Conservation (phyloP, 2,329 filamentous ascomycete genomes). For the Rachicladosporium sp. region DNA sequence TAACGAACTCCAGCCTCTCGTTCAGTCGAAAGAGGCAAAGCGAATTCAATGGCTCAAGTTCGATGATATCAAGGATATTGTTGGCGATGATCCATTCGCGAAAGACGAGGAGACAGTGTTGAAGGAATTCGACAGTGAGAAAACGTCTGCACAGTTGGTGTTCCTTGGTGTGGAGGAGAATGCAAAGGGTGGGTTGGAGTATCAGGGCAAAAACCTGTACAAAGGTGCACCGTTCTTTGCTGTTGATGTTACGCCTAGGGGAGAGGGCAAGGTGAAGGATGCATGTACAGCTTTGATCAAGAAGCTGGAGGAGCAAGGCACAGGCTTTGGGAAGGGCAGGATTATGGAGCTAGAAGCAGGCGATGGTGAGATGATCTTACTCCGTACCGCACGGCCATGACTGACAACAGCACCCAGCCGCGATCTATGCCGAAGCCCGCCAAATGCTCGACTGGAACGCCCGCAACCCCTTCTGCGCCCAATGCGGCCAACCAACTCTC, state of each 20-base stretch:
- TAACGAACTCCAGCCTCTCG: conserved; percentile 63
- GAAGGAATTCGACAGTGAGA: conserved; percentile 58
- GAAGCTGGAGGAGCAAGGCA: conserved; percentile 46
- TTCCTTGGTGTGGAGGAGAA: conserved; percentile 75
- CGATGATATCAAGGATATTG: conserved; percentile 56
- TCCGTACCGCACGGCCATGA: not conserved
- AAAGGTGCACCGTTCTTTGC: conserved; percentile 77
- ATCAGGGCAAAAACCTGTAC: conserved; percentile 55
- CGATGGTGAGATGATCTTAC: conserved; percentile 38
- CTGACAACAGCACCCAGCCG: conserved; percentile 42
- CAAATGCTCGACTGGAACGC: conserved; percentile 89
- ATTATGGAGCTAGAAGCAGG: conserved; percentile 49
- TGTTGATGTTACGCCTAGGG: conserved; percentile 65
- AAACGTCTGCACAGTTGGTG: conserved; percentile 57
- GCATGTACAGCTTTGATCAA: conserved; percentile 50
- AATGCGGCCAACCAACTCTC: conserved; percentile 73
- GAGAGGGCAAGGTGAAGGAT: conserved; percentile 40
- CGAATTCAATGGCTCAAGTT: conserved; percentile 57
- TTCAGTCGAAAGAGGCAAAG: conserved; percentile 19
- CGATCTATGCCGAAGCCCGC: conserved; percentile 80
- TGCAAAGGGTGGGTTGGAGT: conserved; percentile 41
- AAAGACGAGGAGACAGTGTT: conserved; percentile 61
- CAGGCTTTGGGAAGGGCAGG: conserved; percentile 55
- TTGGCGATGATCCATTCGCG: conserved; percentile 59
- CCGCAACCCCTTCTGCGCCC: conserved; percentile 82